Conservation (phyloP, 2,329 filamentous ascomycete species). For the Plenodomus biglobosus region DNA sequence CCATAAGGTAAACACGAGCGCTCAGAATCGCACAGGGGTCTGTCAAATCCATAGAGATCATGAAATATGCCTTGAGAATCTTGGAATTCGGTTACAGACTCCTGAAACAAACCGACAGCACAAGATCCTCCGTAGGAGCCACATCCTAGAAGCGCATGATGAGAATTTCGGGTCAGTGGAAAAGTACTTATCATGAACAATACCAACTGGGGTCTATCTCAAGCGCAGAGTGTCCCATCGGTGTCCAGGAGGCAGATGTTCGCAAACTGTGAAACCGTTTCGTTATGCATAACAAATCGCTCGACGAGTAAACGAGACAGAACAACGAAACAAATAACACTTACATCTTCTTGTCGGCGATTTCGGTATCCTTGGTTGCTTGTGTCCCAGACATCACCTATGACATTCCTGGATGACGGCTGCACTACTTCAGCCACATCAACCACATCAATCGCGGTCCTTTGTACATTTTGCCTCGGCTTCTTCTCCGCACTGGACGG, state of each 20-base stretch:
- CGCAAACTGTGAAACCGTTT: constrained; percentile 31
- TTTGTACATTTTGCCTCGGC: neutral
- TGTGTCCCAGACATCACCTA: neutral
- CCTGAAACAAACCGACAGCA: neutral
- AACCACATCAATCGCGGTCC: neutral
- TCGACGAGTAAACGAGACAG: constrained; percentile 19
- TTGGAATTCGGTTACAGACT: neutral
- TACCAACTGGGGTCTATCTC: constrained; percentile 12
- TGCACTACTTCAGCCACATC: neutral
- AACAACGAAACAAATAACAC: constrained; percentile 28
- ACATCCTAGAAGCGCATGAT: neutral
- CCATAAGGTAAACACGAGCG: neutral
- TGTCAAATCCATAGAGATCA: neutral
- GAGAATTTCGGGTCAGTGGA: neutral
- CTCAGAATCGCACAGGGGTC: neutral
- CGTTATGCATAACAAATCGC: constrained; percentile 19
- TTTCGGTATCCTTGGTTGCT: neutral
- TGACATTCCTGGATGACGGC: neutral
- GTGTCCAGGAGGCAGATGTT: constrained; percentile 9
- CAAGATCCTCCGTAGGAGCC: neutral
- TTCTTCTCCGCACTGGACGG: constrained; percentile 5
- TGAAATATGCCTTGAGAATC: neutral
- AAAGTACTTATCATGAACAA: neutral
- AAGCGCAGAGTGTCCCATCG: constrained; percentile 19
- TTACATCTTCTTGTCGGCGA: constrained; percentile 31